Base-by-base conservation (phyloP, 345 rosid genomes). In the Firmiana major region DNA sequence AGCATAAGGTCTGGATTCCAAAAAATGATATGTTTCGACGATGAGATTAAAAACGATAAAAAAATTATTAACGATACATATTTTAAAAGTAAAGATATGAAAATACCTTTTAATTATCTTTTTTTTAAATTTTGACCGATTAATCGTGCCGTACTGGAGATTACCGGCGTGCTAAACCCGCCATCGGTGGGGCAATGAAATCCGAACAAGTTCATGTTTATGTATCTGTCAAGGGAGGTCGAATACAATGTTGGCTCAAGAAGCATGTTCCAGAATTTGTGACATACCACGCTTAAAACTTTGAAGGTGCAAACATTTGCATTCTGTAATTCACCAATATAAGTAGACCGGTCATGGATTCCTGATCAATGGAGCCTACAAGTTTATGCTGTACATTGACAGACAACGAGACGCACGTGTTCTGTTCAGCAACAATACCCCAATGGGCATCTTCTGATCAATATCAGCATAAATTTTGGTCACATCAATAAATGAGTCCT, bases 281-380 rank as follows among this genome's bases (percentile, higher is more conserved):
- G 63, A 58, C 63, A 58, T 24, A 58, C 34, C 63, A 24, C 63
- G 11, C 63, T 10, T 34, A n/a, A n/a, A n/a, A n/a, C n/a, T n/a
- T 34, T 58, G 1, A 58, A 58, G 59, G 26, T 28, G 59, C 58
- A 70, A 28, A 28, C 43, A 70, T 70, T 16, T 70, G 60, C 42
- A 51, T 28, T 51, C 60, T 71, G 40, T 17, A 70, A 48, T 59
- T n/a, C 7, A 13, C 45, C 62, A 71, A 19, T 34, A 2, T n/a
- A 69, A 69, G n/a, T 15, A 13, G 40, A 26, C 60, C 42, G 12
- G 24, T 49, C 45, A 12, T 3, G 9, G 74, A 55, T 51, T 71
- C 59, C 60, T 49, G 42, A 49, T 26, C 6, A 49, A 71, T 71
- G 74, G 45, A 71, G 74, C 74, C 60, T 71, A 71, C 74, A 49